These are phyloP conservation scores for Penicillium herquei DNA, from an alignment of 495 filamentous ascomycete genomes.

Conservation along the genomic window DNA sequence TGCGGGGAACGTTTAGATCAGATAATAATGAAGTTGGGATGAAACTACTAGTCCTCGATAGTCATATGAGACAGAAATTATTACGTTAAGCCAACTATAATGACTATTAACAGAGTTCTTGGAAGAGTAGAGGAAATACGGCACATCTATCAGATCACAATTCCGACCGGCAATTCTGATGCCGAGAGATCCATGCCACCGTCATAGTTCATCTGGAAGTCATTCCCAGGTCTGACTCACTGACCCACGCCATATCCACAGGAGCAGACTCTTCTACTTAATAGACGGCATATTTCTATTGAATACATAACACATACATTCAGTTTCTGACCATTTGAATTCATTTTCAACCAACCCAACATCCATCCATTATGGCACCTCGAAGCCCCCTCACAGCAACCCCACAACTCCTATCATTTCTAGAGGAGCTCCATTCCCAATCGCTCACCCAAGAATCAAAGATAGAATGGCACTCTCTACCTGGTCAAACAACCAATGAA, in stretches of 20 bases:
- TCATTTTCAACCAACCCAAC: not conserved
- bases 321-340: not conserved
- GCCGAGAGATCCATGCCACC: not conserved
- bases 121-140: too few relatives aligned
- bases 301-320: not conserved
- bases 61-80: not conserved
- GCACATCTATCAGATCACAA: too few relatives aligned
- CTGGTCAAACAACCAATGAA: conserved; percentile 12
- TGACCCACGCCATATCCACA: not conserved
- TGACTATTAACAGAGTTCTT: not conserved
- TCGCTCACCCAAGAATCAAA: conserved; percentile 31
- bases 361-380: conserved; percentile 13
- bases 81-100: not conserved
- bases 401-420: conserved; percentile 18
- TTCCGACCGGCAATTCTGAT: not conserved
- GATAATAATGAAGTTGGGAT: not conserved
- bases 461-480: conserved; percentile 15
- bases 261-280: not conserved
- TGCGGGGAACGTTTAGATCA: not conserved
- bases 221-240: conserved; percentile 2
- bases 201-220: not conserved
- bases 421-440: conserved; percentile 26
- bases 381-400: conserved; percentile 15
- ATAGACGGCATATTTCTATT: not conserved
- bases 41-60: not conserved